phyloP scores from a whole-genome alignment of 176 grass and related monocot genomes.

The Calamus simplicifolius region DNA sequence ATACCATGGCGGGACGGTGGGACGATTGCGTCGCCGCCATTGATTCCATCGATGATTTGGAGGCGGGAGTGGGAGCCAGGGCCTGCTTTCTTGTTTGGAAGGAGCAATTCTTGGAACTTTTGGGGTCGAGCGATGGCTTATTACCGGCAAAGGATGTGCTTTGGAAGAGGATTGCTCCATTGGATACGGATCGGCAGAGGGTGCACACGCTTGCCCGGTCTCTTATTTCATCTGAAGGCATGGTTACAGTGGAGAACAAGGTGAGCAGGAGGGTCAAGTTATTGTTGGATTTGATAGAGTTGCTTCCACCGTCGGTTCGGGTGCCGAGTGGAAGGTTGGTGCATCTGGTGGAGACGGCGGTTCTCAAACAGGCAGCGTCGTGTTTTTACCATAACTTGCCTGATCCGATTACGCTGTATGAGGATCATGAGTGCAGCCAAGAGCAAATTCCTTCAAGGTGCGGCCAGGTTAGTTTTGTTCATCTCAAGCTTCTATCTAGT shows the following conservation, averaged over 20 bases:
- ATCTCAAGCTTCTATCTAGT: background rate
- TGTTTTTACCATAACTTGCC: constrained; percentile 83
- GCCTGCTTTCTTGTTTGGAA: constrained; percentile 70
- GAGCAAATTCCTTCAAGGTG: constrained; percentile 77
- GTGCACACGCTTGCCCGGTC: constrained; percentile 52
- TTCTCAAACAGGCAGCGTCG: constrained; percentile 57
- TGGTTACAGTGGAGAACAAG: constrained; percentile 29
- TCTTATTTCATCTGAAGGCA: constrained; percentile 54
- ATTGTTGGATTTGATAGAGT: constrained; percentile 78
- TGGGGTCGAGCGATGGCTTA: constrained; percentile 46
- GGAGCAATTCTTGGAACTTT: constrained; percentile 79
- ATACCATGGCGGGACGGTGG: constrained; percentile 72
- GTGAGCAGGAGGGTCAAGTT: constrained; percentile 52
- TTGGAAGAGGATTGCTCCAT: constrained; percentile 46
- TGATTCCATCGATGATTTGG: constrained; percentile 37
- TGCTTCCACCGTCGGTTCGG: constrained; percentile 56
- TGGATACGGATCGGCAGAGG: constrained; percentile 39
- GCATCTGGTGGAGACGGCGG: constrained; percentile 55
- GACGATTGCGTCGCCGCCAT: constrained; percentile 61
- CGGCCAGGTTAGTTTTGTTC: constrained; percentile 51
- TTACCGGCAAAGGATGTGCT: constrained; percentile 55
- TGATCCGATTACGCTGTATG: constrained; percentile 50
- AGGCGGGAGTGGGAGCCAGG: constrained; percentile 17
- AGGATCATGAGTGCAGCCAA: constrained; percentile 74
- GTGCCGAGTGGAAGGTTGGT: constrained; percentile 57